Percentiles rank a stretch among this genome's conserved stretches.
phyloP scores from a whole-genome alignment of 805 yeast genomes.

The Nakazawaea laoshanensis region DNA sequence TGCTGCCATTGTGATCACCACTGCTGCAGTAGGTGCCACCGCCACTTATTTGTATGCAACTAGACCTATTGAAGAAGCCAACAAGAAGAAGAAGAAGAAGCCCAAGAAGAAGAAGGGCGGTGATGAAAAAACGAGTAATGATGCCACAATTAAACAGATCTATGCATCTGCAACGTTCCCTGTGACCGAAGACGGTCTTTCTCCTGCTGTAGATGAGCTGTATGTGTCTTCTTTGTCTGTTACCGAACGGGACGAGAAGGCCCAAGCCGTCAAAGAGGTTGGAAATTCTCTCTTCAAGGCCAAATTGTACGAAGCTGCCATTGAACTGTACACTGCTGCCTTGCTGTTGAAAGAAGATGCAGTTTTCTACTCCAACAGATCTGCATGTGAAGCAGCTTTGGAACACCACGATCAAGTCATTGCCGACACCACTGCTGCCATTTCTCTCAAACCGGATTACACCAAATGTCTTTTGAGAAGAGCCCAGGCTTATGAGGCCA shows the following conservation, averaged over 20 bases:
- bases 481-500: slow-evolving; percentile 82
- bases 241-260: slow-evolving; percentile 52
- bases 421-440: slow-evolving; percentile 80
- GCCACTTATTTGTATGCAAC: slow-evolving; percentile 28
- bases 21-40: slow-evolving; percentile 43
- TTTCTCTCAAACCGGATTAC: slow-evolving; percentile 81
- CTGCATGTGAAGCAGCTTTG: slow-evolving; percentile 88
- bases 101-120: slow-evolving; percentile 31
- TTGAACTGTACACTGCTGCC: slow-evolving; percentile 73
- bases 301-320: slow-evolving; percentile 68
- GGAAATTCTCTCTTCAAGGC: slow-evolving; percentile 76
- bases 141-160: slow-evolving; percentile 12
- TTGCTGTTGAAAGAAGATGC: slow-evolving; percentile 72
- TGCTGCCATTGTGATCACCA: slow-evolving; percentile 39
- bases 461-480: slow-evolving; percentile 88
- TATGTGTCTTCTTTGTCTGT: slow-evolving; percentile 34
- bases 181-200: slow-evolving; percentile 37
- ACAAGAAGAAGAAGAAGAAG: slow-evolving; percentile 28
- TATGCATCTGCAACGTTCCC: slow-evolving; percentile 33
- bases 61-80: slow-evolving; percentile 6
- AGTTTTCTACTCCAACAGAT: slow-evolving; percentile 87
- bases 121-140: slow-evolving; percentile 14
- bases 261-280: slow-evolving; percentile 74
- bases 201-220: slow-evolving; percentile 48
- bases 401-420: slow-evolving; percentile 77